Conservation (phyloP, 75 land plant genomes). For the Pinus taeda region DNA sequence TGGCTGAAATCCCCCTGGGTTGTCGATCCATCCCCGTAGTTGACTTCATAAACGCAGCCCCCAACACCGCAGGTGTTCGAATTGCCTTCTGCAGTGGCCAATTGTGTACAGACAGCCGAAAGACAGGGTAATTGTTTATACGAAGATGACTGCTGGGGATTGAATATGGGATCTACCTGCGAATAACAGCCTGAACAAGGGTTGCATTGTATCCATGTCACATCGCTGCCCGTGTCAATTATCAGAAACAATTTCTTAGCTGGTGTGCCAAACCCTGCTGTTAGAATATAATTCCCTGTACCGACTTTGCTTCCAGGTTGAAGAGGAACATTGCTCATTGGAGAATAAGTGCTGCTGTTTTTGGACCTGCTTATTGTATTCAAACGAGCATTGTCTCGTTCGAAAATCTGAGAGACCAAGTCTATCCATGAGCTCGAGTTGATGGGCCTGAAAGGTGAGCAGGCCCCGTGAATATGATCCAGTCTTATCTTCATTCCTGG, state of each 20-base stretch:
- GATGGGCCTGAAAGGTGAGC: slow-evolving; percentile 1
- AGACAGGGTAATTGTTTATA: slow-evolving; percentile 41
- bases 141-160: slow-evolving; percentile 46
- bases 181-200: slow-evolving; percentile 58
- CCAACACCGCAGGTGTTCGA: slow-evolving; percentile 11
- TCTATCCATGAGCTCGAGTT: background rate
- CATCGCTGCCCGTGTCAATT: slow-evolving; percentile 72
- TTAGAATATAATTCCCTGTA: slow-evolving; percentile 38
- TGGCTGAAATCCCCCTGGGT: slow-evolving; percentile 50
- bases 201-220: slow-evolving; percentile 77
- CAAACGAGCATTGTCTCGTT: background rate
- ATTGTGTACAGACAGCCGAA: slow-evolving; percentile 11
- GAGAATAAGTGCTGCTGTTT: background rate
- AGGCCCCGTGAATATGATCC: slow-evolving; percentile 1
- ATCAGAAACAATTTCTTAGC: slow-evolving; percentile 18
- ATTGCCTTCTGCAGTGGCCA: background rate
- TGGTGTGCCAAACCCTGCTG: slow-evolving; percentile 34
- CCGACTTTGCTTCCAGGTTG: slow-evolving; percentile 22
- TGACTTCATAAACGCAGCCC: slow-evolving; percentile 29
- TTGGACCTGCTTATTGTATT: background rate
- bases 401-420: background rate
- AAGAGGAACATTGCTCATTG: background rate
- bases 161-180: slow-evolving; percentile 56
- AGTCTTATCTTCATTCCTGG: background rate
- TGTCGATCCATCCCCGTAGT: slow-evolving; percentile 64